Conservation (phyloP, 2,329 filamentous ascomycete genomes). For the Xylariaceae sp. region DNA sequence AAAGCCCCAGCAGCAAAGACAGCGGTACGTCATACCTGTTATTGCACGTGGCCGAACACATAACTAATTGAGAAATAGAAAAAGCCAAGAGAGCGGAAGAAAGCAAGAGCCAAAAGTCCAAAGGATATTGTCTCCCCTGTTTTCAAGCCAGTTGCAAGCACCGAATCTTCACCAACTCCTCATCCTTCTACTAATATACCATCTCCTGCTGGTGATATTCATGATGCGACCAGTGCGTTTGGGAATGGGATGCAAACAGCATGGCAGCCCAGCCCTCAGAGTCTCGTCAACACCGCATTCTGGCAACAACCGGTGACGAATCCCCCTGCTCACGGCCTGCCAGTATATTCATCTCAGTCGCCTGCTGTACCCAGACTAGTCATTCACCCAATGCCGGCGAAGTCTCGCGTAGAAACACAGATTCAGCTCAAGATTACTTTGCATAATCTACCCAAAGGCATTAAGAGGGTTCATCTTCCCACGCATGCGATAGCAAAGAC, state of each 20-base stretch:
- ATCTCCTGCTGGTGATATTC: constrained; percentile 39
- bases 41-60: background rate
- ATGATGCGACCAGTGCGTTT: constrained; percentile 34
- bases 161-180: constrained; percentile 48
- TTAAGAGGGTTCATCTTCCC: constrained; percentile 80
- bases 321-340: constrained; percentile 15
- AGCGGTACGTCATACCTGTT: constrained; percentile 23
- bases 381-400: constrained; percentile 65
- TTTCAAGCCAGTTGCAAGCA: constrained; percentile 48
- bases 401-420: constrained; percentile 94
- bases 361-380: constrained; percentile 42
- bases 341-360: constrained; percentile 15
- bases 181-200: constrained; percentile 43
- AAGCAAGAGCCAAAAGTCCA: constrained; percentile 43
- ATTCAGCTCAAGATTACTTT: constrained; percentile 83
- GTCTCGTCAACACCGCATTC: background rate
- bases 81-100: constrained; percentile 47
- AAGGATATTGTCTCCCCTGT: constrained; percentile 54
- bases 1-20: constrained; percentile 26
- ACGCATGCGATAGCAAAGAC: constrained; percentile 91
- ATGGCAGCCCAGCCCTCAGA: constrained; percentile 6
- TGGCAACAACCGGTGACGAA: constrained; percentile 12
- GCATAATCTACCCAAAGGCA: constrained; percentile 67
- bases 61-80: constrained; percentile 40
- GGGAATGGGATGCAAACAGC: constrained; percentile 15